A percentile compares a stretch with the other conserved stretches of the same genome.
Conservation (phyloP, 495 filamentous ascomycete species). For the Lineolata rhizophorae region DNA sequence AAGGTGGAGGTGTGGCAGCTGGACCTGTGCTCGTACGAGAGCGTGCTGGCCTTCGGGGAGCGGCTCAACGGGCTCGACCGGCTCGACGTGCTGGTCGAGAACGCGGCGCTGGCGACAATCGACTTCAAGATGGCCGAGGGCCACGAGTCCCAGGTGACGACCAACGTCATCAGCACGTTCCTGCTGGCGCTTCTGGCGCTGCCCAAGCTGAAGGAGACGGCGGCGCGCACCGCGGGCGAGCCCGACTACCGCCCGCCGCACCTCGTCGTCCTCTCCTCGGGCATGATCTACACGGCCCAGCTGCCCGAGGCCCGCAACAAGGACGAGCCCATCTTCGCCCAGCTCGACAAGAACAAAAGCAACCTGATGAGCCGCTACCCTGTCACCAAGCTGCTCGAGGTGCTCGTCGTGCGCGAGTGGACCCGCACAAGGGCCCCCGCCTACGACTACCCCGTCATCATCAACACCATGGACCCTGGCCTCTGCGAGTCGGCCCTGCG, state of each 20-base stretch:
- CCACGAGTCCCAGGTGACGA: constrained; percentile 32
- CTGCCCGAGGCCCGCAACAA: no score
- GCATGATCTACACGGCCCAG: no score
- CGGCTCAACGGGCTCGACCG: constrained; percentile 6
- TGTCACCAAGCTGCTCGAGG: constrained; percentile 1
- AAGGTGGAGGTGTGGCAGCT: constrained; percentile 12
- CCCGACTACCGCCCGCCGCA: no score
- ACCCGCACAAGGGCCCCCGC: not conserved
- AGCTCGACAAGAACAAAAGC: no score
- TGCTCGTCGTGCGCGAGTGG: constrained; percentile 1
- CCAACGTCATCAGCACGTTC: constrained; percentile 35
- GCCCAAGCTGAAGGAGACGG: constrained; percentile 24
- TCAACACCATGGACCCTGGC: constrained; percentile 2
- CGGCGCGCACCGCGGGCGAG: no score
- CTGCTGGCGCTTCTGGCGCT: constrained; percentile 33
- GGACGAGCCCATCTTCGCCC: no score
- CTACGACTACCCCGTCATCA: constrained; percentile 2
- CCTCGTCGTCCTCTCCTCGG: no score
- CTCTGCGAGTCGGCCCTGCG: not conserved
- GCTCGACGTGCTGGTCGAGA: constrained; percentile 9
- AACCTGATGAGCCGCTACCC: constrained; percentile 1
- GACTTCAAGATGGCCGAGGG: constrained; percentile 8
- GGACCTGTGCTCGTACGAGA: constrained; percentile 9
- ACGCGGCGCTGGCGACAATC: constrained; percentile 10
- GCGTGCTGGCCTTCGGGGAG: constrained; percentile 9